A percentile compares a stretch with the other conserved stretches of the same genome.
Evolutionary conservation across 768 basidiomycete species (phyloP).

Genomic region (Kwoniella heveanensis): DNA sequence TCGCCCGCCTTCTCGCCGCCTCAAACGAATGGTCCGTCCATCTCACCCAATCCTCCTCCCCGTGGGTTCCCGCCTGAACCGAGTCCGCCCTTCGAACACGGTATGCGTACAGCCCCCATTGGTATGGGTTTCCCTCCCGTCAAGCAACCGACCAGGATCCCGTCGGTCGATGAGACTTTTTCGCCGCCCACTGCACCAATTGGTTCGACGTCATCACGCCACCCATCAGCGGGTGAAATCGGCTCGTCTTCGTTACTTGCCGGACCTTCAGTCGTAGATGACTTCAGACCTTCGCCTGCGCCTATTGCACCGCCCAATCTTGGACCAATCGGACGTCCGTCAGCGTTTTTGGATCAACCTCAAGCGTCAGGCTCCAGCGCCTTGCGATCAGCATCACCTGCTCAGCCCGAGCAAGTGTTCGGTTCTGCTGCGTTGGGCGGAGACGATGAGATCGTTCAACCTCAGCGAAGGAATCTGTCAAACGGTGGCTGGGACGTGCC

Average conservation of each 20-base stretch:
- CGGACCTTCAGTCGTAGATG: constrained; percentile 11
- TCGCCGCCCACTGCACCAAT: constrained; percentile 46
- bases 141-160: constrained; percentile 30
- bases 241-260: constrained; percentile 11
- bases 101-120: constrained; percentile 41
- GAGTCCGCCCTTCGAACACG: constrained; percentile 35
- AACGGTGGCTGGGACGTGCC: constrained; percentile 39
- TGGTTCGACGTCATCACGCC: constrained; percentile 28
- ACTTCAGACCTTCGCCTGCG: constrained; percentile 24
- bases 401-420: constrained; percentile 44
- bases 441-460: constrained; percentile 53
- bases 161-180: constrained; percentile 45
- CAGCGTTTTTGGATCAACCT: constrained; percentile 22
- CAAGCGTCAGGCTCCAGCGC: constrained; percentile 19
- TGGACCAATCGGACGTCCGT: constrained; percentile 24
- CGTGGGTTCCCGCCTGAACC: constrained; percentile 30
- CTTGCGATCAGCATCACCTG: constrained; percentile 27
- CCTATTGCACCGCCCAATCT: constrained; percentile 24
- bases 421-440: constrained; percentile 54
- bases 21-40: constrained; percentile 22
- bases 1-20: constrained; percentile 41
- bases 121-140: constrained; percentile 50
- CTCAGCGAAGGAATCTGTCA: constrained; percentile 36
- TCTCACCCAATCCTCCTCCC: constrained; percentile 35
- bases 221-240: constrained; percentile 23